Conservation (phyloP, 371 early-diverging fungal genomes). For the Haplosporangium sp. region DNA sequence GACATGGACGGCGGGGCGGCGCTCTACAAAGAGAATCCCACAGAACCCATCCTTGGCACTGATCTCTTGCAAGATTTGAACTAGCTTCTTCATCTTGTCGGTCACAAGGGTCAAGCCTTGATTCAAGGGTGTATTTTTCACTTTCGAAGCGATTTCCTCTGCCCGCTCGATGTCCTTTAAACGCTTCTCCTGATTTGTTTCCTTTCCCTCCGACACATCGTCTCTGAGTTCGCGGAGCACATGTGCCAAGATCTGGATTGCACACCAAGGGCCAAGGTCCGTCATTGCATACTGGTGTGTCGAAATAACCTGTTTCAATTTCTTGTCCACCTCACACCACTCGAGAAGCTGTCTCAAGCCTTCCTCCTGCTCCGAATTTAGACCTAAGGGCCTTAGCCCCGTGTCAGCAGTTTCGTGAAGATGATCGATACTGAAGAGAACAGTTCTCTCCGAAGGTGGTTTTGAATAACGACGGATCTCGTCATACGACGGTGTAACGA, state of each 20-base stretch:
- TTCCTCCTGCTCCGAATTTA: slow-evolving; percentile 53
- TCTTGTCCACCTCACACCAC: background rate
- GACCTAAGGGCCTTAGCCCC: background rate
- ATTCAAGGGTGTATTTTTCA: slow-evolving; percentile 17
- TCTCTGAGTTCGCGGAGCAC: slow-evolving; percentile 52
- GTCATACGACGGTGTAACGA: slow-evolving; percentile 24
- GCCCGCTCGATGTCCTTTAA: background rate
- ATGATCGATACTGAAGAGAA: slow-evolving; percentile 1
- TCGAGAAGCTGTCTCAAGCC: slow-evolving; percentile 42
- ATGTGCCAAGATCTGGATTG: slow-evolving; percentile 62
- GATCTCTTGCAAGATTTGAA: slow-evolving; percentile 61
- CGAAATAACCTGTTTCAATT: slow-evolving; percentile 1
- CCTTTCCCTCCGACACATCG: background rate
- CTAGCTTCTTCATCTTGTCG: slow-evolving; percentile 67
- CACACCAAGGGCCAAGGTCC: slow-evolving; percentile 77
- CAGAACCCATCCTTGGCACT: slow-evolving; percentile 67
- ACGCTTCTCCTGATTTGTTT: background rate
- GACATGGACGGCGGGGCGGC: slow-evolving; percentile 75
- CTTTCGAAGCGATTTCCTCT: slow-evolving; percentile 19
- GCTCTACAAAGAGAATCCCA: slow-evolving; percentile 86
- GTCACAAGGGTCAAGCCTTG: slow-evolving; percentile 24
- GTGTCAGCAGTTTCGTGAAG: no score
- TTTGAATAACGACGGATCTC: slow-evolving; percentile 8
- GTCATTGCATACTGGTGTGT: slow-evolving; percentile 1
- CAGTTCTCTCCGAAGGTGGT: slow-evolving; percentile 8